Base-by-base conservation (phyloP, 2,329 filamentous ascomycete genomes). In the Cladosporium velox region DNA sequence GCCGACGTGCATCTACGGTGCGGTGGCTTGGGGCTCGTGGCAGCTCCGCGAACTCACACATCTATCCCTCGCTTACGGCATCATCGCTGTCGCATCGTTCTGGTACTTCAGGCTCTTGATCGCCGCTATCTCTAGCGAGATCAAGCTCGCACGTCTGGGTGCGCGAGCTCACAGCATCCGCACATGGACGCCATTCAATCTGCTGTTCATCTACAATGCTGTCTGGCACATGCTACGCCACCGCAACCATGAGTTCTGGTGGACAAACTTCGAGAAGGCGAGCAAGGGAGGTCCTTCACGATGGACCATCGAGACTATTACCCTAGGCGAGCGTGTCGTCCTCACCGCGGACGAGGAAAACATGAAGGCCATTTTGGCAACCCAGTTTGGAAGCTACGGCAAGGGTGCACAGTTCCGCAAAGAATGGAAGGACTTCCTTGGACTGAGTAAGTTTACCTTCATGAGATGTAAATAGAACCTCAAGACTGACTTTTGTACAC, bases 281-380 rank as follows among this genome's bases (percentile, higher is more conserved):
- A 64, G 68, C 54, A 74, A 75, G 24, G 51, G 24, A 11, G 51
- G 34, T 4, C 30, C 32, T 18, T 15, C 21, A 12, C 73, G 78
- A 35, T 88, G 83, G 71, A 93, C 91, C 0, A 79, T 84, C 47
- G 91, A 94, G 78, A 76, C 80, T 12, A 82, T 82, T 1, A 72
- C 87, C 7, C 72, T 87, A 1, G 83, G 85, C 58, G 76, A 80
- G 58, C 86, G 91, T n/a, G 77, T 90, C 26, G 77, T 96, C 67
- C 84, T 95, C 73, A 97, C 93, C 0, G 86, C 86, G 5, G 92
- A 97, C 71, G 90, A 91, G 0, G 92, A 96, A 73, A 97, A 97
- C 75, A 90, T 96, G 81, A 96, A 97, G 77, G 91, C 93, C 6
- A 85, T 97, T 26, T 83, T 97, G n/a, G 91, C 93, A 0, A 90